Evolutionary conservation across 805 yeast genomes (phyloP).

Genomic region (Komagataella pastoris): DNA sequence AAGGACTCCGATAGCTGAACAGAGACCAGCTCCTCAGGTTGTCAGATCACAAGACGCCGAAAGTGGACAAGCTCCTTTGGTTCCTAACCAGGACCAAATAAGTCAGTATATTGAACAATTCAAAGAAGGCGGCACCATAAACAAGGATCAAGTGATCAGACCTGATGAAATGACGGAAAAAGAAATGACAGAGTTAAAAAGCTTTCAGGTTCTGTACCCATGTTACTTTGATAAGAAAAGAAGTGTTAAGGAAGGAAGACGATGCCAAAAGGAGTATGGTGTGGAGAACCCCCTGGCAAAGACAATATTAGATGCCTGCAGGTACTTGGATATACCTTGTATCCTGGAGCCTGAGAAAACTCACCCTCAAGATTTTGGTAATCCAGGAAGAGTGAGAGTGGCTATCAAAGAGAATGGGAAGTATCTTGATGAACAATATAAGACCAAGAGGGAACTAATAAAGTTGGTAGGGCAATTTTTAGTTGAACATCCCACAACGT

Average conservation of each 20-base stretch:
- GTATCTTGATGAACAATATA: slow-evolving; percentile 11
- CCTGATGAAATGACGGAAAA: slow-evolving; percentile 28
- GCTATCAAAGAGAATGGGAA: slow-evolving; percentile 40
- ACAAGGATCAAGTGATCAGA: slow-evolving; percentile 7
- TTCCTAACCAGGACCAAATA: slow-evolving; percentile 7
- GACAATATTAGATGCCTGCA: slow-evolving; percentile 62
- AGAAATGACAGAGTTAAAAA: slow-evolving; percentile 49
- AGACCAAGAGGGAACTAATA: slow-evolving; percentile 55
- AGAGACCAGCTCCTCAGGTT: slow-evolving; percentile 41
- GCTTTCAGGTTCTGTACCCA: slow-evolving; percentile 74
- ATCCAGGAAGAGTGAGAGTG: slow-evolving; percentile 91
- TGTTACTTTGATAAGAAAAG: slow-evolving; percentile 79
- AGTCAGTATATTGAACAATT: neutral
- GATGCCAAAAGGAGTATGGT: slow-evolving; percentile 56
- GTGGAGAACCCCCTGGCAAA: slow-evolving; percentile 84
- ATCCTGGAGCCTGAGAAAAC: slow-evolving; percentile 69
- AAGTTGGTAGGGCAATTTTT: slow-evolving; percentile 47
- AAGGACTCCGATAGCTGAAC: slow-evolving; percentile 60
- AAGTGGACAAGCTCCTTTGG: slow-evolving; percentile 9
- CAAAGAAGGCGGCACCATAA: slow-evolving; percentile 4
- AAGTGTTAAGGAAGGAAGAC: slow-evolving; percentile 69
- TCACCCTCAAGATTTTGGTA: slow-evolving; percentile 96
- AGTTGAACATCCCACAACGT: slow-evolving; percentile 54
- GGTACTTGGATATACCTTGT: slow-evolving; percentile 13
- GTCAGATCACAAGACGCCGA: slow-evolving; percentile 44